A percentile compares a stretch with the other conserved stretches of the same genome.
Conservation (phyloP, 306 rosid genomes). For the Amphicarpaea edgeworthii region DNA sequence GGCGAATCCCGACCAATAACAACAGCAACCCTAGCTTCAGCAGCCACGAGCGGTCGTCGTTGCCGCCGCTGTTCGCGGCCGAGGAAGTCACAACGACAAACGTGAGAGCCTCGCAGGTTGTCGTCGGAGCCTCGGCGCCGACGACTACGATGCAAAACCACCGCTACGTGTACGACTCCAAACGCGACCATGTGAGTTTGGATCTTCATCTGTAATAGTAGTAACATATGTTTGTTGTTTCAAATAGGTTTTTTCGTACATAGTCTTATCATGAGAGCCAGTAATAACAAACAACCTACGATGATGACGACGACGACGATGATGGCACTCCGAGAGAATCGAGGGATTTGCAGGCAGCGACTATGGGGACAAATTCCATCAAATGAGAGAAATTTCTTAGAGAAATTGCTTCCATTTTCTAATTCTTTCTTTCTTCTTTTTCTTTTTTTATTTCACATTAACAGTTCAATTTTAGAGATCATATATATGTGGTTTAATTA, state of each 20-base stretch:
- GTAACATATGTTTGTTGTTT: slow-evolving; percentile 18
- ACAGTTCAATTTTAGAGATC: slow-evolving; percentile 26
- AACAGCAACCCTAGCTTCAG: slow-evolving; percentile 56
- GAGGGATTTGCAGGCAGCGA: slow-evolving; percentile 5
- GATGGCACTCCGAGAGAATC: slow-evolving; percentile 3
- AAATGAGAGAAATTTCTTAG: slow-evolving; percentile 11
- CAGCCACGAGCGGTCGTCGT: slow-evolving; percentile 60
- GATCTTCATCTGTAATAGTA: slow-evolving; percentile 88
- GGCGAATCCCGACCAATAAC: slow-evolving; percentile 63
- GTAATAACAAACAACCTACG: neutral
- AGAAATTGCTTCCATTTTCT: slow-evolving; percentile 20
- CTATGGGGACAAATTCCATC: slow-evolving; percentile 3
- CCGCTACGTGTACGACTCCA: slow-evolving; percentile 60
- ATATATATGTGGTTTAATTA: slow-evolving; percentile 14
- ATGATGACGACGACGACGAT: neutral
- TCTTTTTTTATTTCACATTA: neutral
- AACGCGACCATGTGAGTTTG: slow-evolving; percentile 82
- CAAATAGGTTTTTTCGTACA: neutral
- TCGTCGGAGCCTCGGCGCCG: slow-evolving; percentile 46
- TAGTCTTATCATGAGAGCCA: slow-evolving; percentile 21
- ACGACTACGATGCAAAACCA: slow-evolving; percentile 54
- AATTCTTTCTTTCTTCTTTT: slow-evolving; percentile 5
- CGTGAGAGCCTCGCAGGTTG: slow-evolving; percentile 49
- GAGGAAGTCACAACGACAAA: slow-evolving; percentile 53
- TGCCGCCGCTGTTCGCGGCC: slow-evolving; percentile 62